A percentile compares a stretch with the other conserved stretches of the same genome.
Conservation (phyloP, 768 basidiomycete genomes). For the Aureoboletus auriporus region DNA sequence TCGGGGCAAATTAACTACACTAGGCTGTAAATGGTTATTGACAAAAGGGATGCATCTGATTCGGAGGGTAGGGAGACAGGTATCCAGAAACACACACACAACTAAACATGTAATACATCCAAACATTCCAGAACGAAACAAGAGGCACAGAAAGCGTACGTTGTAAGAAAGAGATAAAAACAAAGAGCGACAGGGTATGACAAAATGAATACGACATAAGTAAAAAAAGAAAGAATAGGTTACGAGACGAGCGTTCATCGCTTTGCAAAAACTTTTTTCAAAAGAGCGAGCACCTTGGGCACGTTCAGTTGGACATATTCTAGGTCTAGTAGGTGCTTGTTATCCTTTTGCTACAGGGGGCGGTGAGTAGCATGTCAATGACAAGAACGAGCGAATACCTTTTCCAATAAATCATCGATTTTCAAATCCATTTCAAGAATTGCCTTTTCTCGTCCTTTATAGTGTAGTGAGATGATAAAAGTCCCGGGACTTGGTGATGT, state of each 20-base stretch:
- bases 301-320: slow-evolving; percentile 98
- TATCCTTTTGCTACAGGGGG: slow-evolving; percentile 87
- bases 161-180: slow-evolving; percentile 8
- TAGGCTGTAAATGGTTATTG: too few species aligned
- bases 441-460: slow-evolving; percentile 98
- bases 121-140: slow-evolving; percentile 29
- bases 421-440: slow-evolving; percentile 99
- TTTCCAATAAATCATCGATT: slow-evolving; percentile 96
- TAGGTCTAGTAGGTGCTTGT: slow-evolving; percentile 91
- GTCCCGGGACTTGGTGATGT: slow-evolving; percentile 97
- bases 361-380: slow-evolving; percentile 12
- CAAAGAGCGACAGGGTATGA: slow-evolving; percentile 29
- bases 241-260: slow-evolving; percentile 45
- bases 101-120: slow-evolving; percentile 36
- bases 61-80: slow-evolving; percentile 28
- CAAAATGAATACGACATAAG: slow-evolving; percentile 33
- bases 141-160: slow-evolving; percentile 19
- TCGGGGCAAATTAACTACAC: too few species aligned
- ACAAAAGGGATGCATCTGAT: too few species aligned
- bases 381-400: slow-evolving; percentile 48
- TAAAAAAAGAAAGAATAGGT: slow-evolving; percentile 18
- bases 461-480: slow-evolving; percentile 97
- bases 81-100: slow-evolving; percentile 35
- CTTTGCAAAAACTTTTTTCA: slow-evolving; percentile 93
- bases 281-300: slow-evolving; percentile 84